Conservation (phyloP, 2,329 filamentous ascomycete species). For the Zymoseptoria passerinii region DNA sequence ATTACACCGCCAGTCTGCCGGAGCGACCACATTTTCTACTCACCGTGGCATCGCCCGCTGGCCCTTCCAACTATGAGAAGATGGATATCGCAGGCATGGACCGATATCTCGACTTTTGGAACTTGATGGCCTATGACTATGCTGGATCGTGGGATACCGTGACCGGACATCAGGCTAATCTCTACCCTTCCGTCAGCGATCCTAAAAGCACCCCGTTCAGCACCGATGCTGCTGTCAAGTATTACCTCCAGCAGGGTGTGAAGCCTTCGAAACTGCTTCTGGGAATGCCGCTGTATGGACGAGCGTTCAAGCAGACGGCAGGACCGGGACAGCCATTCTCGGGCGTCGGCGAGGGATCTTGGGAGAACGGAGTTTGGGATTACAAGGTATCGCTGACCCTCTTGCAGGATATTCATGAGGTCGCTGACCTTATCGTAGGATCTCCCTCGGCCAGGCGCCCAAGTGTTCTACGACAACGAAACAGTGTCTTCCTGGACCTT, state of each 20-base stretch:
- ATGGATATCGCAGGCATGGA: slow-evolving; percentile 36
- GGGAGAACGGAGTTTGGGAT: slow-evolving; percentile 80
- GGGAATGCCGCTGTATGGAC: slow-evolving; percentile 87
- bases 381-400: slow-evolving; percentile 52
- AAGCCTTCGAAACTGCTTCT: slow-evolving; percentile 65
- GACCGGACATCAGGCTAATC: slow-evolving; percentile 72
- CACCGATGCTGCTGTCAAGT: slow-evolving; percentile 59
- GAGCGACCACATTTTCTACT: slow-evolving; percentile 35
- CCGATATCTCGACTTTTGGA: slow-evolving; percentile 40
- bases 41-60: slow-evolving; percentile 38
- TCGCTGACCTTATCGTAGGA: slow-evolving; percentile 29
- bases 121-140: slow-evolving; percentile 46
- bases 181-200: slow-evolving; percentile 52
- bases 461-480: slow-evolving; percentile 56
- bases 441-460: slow-evolving; percentile 60
- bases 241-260: slow-evolving; percentile 58
- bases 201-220: slow-evolving; percentile 68
- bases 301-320: slow-evolving; percentile 69
- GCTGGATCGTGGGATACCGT: slow-evolving; percentile 69
- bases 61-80: slow-evolving; percentile 36
- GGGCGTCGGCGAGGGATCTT: slow-evolving; percentile 69
- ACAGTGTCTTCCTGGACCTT: slow-evolving; percentile 71
- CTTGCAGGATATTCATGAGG: not conserved
- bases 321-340: slow-evolving; percentile 61
- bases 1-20: slow-evolving; percentile 31